Percentiles rank a stretch among this genome's conserved stretches.
Conservation (phyloP, 2,329 filamentous ascomycete genomes). For the Alternaria arborescens region DNA sequence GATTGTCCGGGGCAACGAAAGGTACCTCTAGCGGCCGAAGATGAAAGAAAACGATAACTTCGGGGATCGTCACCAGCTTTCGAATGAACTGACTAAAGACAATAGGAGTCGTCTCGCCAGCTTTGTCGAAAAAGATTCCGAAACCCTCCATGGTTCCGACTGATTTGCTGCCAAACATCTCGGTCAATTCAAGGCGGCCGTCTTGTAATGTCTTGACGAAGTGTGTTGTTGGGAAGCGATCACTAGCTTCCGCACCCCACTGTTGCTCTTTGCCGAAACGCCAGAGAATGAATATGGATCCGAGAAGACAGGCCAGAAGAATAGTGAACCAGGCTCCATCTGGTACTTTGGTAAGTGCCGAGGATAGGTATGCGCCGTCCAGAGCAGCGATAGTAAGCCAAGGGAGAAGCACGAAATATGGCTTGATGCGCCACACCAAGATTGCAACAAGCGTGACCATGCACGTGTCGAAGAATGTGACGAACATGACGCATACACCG, state of each 20-base stretch:
- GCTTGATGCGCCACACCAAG: conserved; percentile 73
- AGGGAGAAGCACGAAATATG: conserved; percentile 66
- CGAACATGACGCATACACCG: conserved; percentile 80
- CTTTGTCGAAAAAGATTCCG: conserved; percentile 84
- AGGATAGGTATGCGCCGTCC: conserved; percentile 75
- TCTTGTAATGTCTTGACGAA: conserved; percentile 50
- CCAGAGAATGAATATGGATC: conserved; percentile 75
- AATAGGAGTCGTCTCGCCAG: conserved; percentile 69
- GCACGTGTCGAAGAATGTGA: conserved; percentile 79
- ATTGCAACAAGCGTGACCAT: conserved; percentile 77
- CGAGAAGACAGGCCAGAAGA: conserved; percentile 68
- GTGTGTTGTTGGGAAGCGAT: conserved; percentile 60
- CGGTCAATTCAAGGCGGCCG: conserved; percentile 50
- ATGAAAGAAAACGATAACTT: conserved; percentile 78
- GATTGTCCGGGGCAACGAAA: conserved; percentile 51
- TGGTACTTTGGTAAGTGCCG: conserved; percentile 75
- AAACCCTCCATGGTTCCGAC: conserved; percentile 59
- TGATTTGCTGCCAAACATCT: conserved; percentile 47
- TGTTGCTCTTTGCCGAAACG: conserved; percentile 81
- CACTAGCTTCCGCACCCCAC: conserved; percentile 73
- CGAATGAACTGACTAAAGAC: conserved; percentile 77
- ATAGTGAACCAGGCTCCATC: conserved; percentile 82
- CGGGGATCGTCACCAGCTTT: conserved; percentile 73
- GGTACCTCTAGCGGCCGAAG: conserved; percentile 70
- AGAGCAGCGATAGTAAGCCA: conserved; percentile 72